Evolutionary conservation across 2,329 filamentous ascomycete genomes (phyloP).

Genomic region (Phialophora chinensis): DNA sequence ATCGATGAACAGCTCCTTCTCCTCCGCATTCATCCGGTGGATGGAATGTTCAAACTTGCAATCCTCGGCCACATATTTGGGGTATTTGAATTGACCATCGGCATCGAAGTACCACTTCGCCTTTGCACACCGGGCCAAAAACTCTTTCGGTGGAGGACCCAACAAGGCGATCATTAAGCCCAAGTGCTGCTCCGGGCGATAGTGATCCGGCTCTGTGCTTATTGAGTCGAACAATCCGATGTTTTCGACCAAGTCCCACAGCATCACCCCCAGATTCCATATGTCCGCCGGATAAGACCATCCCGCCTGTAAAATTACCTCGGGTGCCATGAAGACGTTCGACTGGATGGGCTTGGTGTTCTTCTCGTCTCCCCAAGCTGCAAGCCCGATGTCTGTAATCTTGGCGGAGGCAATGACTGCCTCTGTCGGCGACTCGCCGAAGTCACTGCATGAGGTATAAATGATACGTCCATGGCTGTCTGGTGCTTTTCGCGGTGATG

Average conservation of each 20-base stretch:
- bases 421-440: conserved; percentile 39
- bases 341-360: conserved; percentile 57
- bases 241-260: conserved; percentile 49
- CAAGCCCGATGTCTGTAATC: conserved; percentile 49
- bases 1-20: conserved; percentile 44
- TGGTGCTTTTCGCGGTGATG: conserved; percentile 46
- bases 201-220: conserved; percentile 45
- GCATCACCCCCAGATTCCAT: conserved; percentile 50
- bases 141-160: conserved; percentile 47
- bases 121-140: conserved; percentile 45
- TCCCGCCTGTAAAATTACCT: conserved; percentile 49
- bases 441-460: conserved; percentile 45
- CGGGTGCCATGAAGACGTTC: conserved; percentile 49
- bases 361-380: conserved; percentile 46
- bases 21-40: conserved; percentile 41
- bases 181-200: conserved; percentile 48
- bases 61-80: conserved; percentile 33
- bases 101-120: conserved; percentile 41
- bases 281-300: conserved; percentile 50
- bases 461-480: conserved; percentile 43
- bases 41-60: conserved; percentile 34
- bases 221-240: conserved; percentile 48
- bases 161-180: conserved; percentile 53
- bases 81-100: conserved; percentile 35
- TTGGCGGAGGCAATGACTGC: conserved; percentile 40